Evolutionary conservation across 2,329 filamentous ascomycete genomes (phyloP).

Genomic region (Fusarium tjaetaba): DNA sequence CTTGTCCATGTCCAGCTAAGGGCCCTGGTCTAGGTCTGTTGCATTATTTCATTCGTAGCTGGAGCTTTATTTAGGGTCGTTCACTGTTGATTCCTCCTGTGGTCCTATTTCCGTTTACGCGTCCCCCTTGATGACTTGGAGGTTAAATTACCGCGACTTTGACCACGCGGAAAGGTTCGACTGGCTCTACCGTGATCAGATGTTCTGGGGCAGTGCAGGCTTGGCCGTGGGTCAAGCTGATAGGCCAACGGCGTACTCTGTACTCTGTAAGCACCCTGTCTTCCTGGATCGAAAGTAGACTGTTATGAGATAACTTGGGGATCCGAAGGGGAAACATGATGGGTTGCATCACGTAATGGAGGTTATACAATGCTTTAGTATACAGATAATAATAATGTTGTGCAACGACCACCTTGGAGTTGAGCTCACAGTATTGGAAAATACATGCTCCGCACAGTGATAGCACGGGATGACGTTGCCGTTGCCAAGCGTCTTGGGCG

Average conservation of each 20-base stretch:
- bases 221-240: slow-evolving; percentile 21
- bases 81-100: neutral
- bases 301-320: neutral
- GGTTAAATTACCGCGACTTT: neutral
- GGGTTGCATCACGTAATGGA: neutral
- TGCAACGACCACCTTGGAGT: neutral
- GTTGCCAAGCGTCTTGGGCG: slow-evolving; percentile 29
- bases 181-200: slow-evolving; percentile 10
- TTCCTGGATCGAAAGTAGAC: neutral
- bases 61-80: neutral
- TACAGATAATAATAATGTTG: slow-evolving; percentile 1
- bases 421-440: neutral
- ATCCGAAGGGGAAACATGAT: neutral
- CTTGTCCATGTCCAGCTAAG: neutral
- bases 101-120: slow-evolving; percentile 1
- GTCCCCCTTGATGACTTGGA: neutral
- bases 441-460: slow-evolving; percentile 1
- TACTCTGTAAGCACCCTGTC: neutral
- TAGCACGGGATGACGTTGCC: slow-evolving; percentile 28
- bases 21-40: neutral
- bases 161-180: slow-evolving; percentile 5
- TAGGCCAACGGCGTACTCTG: neutral
- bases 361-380: neutral
- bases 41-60: neutral
- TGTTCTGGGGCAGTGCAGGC: slow-evolving; percentile 26